Evolutionary conservation across 352 stramenopile genomes (phyloP), one percentile per base, ranked within the genome.

Genomic region (Globisporangium emineosum): DNA sequence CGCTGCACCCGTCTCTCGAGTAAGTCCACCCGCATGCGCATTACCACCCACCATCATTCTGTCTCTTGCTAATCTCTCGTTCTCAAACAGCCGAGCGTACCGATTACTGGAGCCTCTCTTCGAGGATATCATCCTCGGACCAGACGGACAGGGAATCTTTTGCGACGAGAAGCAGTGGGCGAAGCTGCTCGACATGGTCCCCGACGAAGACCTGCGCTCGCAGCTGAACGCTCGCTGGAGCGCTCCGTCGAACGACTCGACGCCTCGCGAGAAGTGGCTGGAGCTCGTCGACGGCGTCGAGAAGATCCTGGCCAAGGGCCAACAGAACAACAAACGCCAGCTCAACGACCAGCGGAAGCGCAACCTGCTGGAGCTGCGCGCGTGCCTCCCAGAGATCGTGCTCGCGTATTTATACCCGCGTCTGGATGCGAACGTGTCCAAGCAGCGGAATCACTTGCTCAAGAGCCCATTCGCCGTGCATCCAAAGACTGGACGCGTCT

Each of bases 401-500:
- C 95, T 99, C 62, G 79, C 87, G 37, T 97, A 99, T 67, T 87
- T 96, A 32, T 99, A 99, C 75, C 97, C 98, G 15, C 88, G 98
- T 40, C 73, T 99, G 65, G 98, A 99, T 96, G 98, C 98, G 42
- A 99, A 99, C 76, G 98, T 99, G 56, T 99, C 97, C 65, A 99
- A 99, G 75, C 94, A 98, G 73, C 89, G 97, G 61, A 99, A 99
- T 89, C 98, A 99, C 87, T 98, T 99, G 83, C 85, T 99, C 42
- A 99, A 99, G 78, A 97, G 83, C 77, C 98, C 98, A 30, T 99
- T 99, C 69, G 98, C 94, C 29, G 94, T 99, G 25, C 97, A 99
- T 74, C 97, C 97, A 6, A 99, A 99, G 84, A 98, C 96, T 0
- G 95, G 97, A 21, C 83, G 97, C 25, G 97, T 99, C 13, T 99